Conservation (phyloP, 2,329 filamentous ascomycete genomes). For the Curvularia eragrostidis region DNA sequence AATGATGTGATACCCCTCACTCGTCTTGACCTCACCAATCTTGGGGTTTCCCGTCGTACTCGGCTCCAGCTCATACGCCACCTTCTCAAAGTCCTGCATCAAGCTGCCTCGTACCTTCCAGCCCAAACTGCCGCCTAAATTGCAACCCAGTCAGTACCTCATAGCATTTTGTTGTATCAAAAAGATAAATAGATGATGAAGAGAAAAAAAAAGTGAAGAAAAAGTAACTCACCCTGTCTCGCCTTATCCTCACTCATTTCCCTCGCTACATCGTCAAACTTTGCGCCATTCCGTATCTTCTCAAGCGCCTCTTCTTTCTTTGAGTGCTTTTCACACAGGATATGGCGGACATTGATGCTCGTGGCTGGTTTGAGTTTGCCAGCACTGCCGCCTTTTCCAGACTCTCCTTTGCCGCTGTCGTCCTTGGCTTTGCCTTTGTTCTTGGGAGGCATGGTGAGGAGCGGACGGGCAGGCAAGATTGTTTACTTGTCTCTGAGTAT, state of each 20-base stretch:
- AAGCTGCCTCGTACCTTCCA: slow-evolving; percentile 75
- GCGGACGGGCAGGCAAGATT: no score
- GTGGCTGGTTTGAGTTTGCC: slow-evolving; percentile 67
- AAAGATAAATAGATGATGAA: slow-evolving; percentile 3
- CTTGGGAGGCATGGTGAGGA: slow-evolving; percentile 37
- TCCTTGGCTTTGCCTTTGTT: slow-evolving; percentile 33
- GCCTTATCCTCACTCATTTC: slow-evolving; percentile 81
- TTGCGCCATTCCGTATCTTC: slow-evolving; percentile 70
- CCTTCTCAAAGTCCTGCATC: slow-evolving; percentile 72
- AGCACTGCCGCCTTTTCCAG: slow-evolving; percentile 33
- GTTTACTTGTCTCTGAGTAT: no score
- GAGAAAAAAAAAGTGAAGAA: no score
- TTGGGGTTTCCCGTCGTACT: slow-evolving; percentile 71
- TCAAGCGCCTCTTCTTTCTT: slow-evolving; percentile 78
- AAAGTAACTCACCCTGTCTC: slow-evolving; percentile 53
- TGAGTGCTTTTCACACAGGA: slow-evolving; percentile 77
- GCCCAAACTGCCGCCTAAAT: slow-evolving; percentile 69
- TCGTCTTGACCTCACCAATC: slow-evolving; percentile 74
- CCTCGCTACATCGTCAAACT: slow-evolving; percentile 77
- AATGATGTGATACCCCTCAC: slow-evolving; percentile 79
- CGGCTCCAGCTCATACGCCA: slow-evolving; percentile 72
- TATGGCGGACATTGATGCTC: slow-evolving; percentile 75
- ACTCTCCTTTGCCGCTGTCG: slow-evolving; percentile 29
- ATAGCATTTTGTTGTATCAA: no score
- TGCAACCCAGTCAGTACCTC: neutral